phyloP scores from a whole-genome alignment of 2,329 filamentous ascomycete genomes.

The Aspergillus sp. region DNA sequence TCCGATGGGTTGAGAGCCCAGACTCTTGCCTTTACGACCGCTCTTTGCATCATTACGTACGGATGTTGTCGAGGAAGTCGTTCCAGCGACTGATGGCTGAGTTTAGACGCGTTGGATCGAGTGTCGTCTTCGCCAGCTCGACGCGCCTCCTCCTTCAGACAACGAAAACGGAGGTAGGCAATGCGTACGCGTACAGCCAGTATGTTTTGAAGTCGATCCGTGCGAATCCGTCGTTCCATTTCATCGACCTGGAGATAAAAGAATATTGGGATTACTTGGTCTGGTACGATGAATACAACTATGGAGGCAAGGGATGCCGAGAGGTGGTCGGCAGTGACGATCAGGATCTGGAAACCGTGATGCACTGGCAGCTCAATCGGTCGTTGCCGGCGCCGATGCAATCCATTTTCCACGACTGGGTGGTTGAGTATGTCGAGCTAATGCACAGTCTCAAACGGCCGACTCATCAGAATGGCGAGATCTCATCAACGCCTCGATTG shows the following conservation, averaged over 20 bases:
- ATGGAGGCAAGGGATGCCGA: constrained; percentile 84
- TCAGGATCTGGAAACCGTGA: constrained; percentile 78
- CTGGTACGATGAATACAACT: constrained; percentile 99
- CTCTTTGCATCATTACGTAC: constrained; percentile 90
- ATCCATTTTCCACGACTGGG: constrained; percentile 79
- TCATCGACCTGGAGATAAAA: constrained; percentile 92
- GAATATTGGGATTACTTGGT: constrained; percentile 99
- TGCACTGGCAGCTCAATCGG: constrained; percentile 96
- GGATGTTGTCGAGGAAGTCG: constrained; percentile 96
- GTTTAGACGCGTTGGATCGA: constrained; percentile 87
- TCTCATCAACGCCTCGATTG: constrained; percentile 49
- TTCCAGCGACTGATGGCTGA: constrained; percentile 96
- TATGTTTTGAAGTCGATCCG: constrained; percentile 98
- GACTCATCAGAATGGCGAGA: constrained; percentile 47
- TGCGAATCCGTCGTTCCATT: constrained; percentile 89
- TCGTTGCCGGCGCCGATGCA: constrained; percentile 77
- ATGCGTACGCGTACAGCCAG: constrained; percentile 91
- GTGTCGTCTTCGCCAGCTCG: constrained; percentile 88
- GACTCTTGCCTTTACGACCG: constrained; percentile 92
- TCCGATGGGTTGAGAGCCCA: constrained; percentile 92
- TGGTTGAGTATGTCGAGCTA: constrained; percentile 86
- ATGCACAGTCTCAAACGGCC: constrained; percentile 83
- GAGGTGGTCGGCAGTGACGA: constrained; percentile 67
- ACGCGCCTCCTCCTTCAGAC: constrained; percentile 88
- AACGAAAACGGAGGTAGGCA: constrained; percentile 91